Conservation (phyloP, 164 flowering plant species). For the Cinnamomum micranthum region DNA sequence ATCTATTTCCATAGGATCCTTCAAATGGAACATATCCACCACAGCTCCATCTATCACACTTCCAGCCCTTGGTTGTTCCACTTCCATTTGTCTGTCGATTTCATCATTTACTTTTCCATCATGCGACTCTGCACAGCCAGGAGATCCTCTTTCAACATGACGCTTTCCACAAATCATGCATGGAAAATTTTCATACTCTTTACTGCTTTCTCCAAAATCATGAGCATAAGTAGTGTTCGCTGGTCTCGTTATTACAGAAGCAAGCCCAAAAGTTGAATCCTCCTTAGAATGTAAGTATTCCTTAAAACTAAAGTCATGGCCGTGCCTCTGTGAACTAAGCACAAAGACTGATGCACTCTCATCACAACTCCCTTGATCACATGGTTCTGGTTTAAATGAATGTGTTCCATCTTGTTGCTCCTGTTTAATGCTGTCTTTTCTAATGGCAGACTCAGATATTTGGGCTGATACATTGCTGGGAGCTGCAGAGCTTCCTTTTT, state of each 20-base stretch:
- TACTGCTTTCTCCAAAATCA: constrained; percentile 26
- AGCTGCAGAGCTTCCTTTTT: constrained; percentile 37
- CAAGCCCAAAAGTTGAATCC: constrained; percentile 24
- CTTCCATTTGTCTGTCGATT: constrained; percentile 17
- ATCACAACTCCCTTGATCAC: constrained; percentile 38
- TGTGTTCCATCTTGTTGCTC: constrained; percentile 32
- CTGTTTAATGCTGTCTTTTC: constrained; percentile 21
- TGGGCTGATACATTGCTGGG: constrained; percentile 21
- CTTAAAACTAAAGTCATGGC: constrained; percentile 13
- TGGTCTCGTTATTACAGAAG: constrained; percentile 34
- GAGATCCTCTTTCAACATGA: constrained; percentile 24
- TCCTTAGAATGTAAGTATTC: constrained; percentile 23
- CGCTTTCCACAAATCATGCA: constrained; percentile 8
- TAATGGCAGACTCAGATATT: constrained; percentile 12
- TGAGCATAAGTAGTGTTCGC: constrained; percentile 30
- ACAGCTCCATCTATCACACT: constrained; percentile 18
- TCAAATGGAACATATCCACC: constrained; percentile 28
- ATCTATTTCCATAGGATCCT: constrained; percentile 31
- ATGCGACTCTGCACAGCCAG: constrained; percentile 20
- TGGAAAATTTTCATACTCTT: constrained; percentile 25
- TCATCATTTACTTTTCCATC: constrained; percentile 30
- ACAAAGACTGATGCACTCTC: constrained; percentile 26
- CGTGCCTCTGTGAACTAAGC: constrained; percentile 25
- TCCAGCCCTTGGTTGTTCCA: constrained; percentile 18
- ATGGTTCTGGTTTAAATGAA: constrained; percentile 35